Evolutionary conservation across 225 moss, liverwort and hornwort genomes (phyloP).

Genomic region (Ulota crispa): DNA sequence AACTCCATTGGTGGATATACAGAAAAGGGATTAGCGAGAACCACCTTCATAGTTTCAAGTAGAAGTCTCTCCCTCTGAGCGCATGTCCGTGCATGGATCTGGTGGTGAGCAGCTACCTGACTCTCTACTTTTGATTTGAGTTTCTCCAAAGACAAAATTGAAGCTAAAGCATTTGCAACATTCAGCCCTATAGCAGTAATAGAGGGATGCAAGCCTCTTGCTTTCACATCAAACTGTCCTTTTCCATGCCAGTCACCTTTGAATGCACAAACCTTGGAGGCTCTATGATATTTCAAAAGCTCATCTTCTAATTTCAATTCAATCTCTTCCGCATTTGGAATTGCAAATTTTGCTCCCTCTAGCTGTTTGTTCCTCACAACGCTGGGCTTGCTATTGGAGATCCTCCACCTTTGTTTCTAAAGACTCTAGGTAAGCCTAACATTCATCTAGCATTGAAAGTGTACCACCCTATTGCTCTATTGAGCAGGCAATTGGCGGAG

Average conservation of each 20-base stretch:
- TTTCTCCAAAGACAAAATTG: not conserved
- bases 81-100: not conserved
- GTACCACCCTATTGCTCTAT: not conserved
- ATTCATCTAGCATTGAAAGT: not conserved
- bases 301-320: not conserved
- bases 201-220: not conserved
- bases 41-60: not conserved
- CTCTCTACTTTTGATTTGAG: not conserved
- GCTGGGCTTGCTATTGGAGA: not conserved
- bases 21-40: not conserved
- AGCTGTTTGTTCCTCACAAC: not conserved
- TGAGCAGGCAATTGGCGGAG: not conserved
- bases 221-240: not conserved
- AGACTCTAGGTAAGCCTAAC: not conserved
- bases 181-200: not conserved
- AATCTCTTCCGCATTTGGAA: no score
- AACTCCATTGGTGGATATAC: not conserved
- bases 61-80: not conserved
- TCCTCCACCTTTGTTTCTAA: not conserved
- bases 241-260: not conserved
- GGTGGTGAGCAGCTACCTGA: not conserved
- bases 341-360: no score
- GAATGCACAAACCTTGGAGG: not conserved
- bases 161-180: not conserved
- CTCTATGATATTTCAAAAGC: not conserved